Base-by-base conservation (phyloP, 129 eudicot species). In the Lactuca saligna region DNA sequence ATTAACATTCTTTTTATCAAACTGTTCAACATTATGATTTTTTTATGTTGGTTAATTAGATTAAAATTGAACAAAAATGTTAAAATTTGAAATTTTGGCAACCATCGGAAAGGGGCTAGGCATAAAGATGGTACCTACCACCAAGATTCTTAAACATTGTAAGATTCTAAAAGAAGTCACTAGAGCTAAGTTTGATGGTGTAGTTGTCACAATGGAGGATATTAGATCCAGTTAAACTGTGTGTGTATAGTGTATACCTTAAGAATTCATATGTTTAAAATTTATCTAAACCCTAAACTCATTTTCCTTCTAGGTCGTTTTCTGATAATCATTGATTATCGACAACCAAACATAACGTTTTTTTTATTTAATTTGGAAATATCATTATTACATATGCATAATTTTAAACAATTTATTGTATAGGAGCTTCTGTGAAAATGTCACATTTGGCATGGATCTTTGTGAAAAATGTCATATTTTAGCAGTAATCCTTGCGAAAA, bases 51-150 rank as follows among this genome's bases (percentile, higher is more conserved):
- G 12, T 55, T 20, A 55, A 55, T 55, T 55, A 17, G 61, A 55
- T 20, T 7, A 55, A 55, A 35, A 61, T 20, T 20, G 25, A 20
- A 20, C 25, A 20, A 20, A 20, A 20, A 20, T 20, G 8, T 17
- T 11, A 34, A 39, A 46, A 42, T n/a, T 66, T 16, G 25, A 20
- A 20, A 20, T 20, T 20, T 59, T 33, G 69, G 66, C 89, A 88
- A 91, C 66, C 86, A 63, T 71, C 88, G 60, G 98, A 95, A 16
- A 92, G 87, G 98, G 88, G 82, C 87, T 92, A 25, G 95, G 95
- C 14, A 62, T 92, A 35, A 82, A 70, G 72, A 96, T 88, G 66
- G 96, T 88, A 71, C 98, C 98, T 8, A 91, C 96, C 29, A 88
- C 88, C 88, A 91, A 88, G 84, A 91, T 91, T 68, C 72, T 91